Evolutionary conservation across 306 rosid species (phyloP).

Genomic region (Gleditsia sinensis): DNA sequence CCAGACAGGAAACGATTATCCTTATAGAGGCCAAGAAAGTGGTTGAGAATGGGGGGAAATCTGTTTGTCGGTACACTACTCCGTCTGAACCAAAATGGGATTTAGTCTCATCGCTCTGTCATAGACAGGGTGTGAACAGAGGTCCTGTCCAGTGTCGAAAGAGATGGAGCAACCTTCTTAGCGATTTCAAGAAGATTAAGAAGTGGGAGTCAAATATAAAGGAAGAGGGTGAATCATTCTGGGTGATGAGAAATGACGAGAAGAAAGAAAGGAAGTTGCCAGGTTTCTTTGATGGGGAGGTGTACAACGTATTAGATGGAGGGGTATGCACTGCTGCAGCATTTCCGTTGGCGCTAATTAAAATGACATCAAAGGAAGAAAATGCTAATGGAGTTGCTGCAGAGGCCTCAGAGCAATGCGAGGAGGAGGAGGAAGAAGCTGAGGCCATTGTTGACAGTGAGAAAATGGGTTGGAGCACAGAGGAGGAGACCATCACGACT

Average conservation of each 20-base stretch:
- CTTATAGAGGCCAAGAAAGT: conserved; percentile 54
- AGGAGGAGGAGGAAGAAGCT: conserved; percentile 25
- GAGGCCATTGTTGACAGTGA: conserved; percentile 41
- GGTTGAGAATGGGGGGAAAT: conserved; percentile 44
- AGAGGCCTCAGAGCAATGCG: conserved; percentile 2
- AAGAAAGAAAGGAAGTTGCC: conserved; percentile 51
- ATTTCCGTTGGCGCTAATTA: conserved; percentile 42
- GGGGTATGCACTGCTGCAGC: conserved; percentile 39
- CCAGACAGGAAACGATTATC: conserved; percentile 48
- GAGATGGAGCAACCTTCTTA: conserved; percentile 55
- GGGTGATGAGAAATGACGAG: conserved; percentile 51
- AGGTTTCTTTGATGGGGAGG: conserved; percentile 49
- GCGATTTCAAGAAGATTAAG: conserved; percentile 57
- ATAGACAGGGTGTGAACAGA: conserved; percentile 50
- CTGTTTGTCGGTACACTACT: neutral
- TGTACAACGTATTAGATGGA: conserved; percentile 46
- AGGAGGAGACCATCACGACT: conserved; percentile 31
- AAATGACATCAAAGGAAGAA: conserved; percentile 21
- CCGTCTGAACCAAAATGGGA: conserved; percentile 53
- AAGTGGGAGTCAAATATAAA: conserved; percentile 42
- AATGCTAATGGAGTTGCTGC: conserved; percentile 26
- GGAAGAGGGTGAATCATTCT: conserved; percentile 44
- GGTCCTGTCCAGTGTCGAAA: conserved; percentile 55
- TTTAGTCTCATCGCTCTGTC: conserved; percentile 44
- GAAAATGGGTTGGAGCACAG: conserved; percentile 45